A percentile compares a stretch with the other conserved stretches of the same genome.
Evolutionary conservation across 1,139 yeast species (phyloP).

Genomic region (Candida tetrigidarum): DNA sequence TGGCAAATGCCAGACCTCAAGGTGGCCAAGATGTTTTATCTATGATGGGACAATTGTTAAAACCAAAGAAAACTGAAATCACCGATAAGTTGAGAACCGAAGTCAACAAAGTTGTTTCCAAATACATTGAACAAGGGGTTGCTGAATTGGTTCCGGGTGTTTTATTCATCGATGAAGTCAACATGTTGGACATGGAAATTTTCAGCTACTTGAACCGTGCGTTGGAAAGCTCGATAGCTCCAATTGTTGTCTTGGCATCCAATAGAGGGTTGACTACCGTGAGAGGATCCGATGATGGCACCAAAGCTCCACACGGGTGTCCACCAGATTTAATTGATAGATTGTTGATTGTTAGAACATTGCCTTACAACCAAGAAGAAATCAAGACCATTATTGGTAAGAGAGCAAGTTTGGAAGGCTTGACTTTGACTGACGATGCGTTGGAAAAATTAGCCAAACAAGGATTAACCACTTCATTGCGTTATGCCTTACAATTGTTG

Average conservation of each 20-base stretch:
- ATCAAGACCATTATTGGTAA: slow-evolving; percentile 80
- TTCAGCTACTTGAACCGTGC: slow-evolving; percentile 95
- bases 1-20: slow-evolving; percentile 96
- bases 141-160: slow-evolving; percentile 99
- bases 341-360: slow-evolving; percentile 85
- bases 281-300: slow-evolving; percentile 82
- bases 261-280: slow-evolving; percentile 93
- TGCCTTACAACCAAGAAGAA: slow-evolving; percentile 85
- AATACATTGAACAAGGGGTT: slow-evolving; percentile 96
- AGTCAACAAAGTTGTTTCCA: slow-evolving; percentile 94
- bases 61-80: slow-evolving; percentile 97
- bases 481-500: slow-evolving; percentile 89
- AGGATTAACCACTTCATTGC: slow-evolving; percentile 77
- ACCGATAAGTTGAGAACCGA: slow-evolving; percentile 93
- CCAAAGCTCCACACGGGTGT: slow-evolving; percentile 90
- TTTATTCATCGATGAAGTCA: slow-evolving; percentile 94
- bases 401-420: slow-evolving; percentile 76
- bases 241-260: slow-evolving; percentile 92
- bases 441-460: slow-evolving; percentile 71
- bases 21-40: slow-evolving; percentile 99
- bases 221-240: slow-evolving; percentile 88
- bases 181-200: slow-evolving; percentile 96
- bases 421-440: slow-evolving; percentile 67
- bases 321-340: slow-evolving; percentile 96
- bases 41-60: slow-evolving; percentile 98